A percentile compares a stretch with the other conserved stretches of the same genome.
Evolutionary conservation across 2,329 filamentous ascomycete species (phyloP).

Genomic region (Colletotrichum kahawae): DNA sequence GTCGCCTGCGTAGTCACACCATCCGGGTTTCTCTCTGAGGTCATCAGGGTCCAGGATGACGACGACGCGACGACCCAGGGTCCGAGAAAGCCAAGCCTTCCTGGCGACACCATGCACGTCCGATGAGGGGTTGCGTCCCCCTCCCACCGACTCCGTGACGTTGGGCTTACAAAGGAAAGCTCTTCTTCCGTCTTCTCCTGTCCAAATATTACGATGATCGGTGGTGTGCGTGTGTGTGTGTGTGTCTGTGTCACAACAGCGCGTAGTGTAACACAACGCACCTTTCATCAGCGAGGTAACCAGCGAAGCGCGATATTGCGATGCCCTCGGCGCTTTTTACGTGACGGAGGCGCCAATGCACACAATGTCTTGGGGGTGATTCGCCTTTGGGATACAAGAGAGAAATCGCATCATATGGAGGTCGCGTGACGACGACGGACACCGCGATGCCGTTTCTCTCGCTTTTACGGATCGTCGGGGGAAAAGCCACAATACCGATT

Average conservation of each 20-base stretch:
- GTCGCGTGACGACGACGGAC: background rate
- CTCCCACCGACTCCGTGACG: background rate
- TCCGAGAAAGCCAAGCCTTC: background rate
- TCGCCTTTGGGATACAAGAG: background rate
- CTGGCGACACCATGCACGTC: background rate
- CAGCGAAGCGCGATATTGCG: background rate
- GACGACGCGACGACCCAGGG: background rate
- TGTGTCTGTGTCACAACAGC: background rate
- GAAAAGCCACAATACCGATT: background rate
- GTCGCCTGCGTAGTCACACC: background rate
- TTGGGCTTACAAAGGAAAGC: background rate
- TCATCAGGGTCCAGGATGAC: background rate
- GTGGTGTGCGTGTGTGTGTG: background rate
- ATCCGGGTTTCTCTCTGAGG: background rate
- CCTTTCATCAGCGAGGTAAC: background rate
- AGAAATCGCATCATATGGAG: background rate
- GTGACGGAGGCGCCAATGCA: background rate
- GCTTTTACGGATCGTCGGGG: background rate
- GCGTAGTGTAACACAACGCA: background rate
- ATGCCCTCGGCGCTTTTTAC: background rate
- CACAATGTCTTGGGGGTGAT: background rate
- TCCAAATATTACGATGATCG: background rate
- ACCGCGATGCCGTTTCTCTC: background rate
- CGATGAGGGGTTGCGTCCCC: background rate
- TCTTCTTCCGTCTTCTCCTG: background rate